phyloP scores from a whole-genome alignment of 1,139 yeast genomes.

The Schwanniomyces etchellsii region DNA sequence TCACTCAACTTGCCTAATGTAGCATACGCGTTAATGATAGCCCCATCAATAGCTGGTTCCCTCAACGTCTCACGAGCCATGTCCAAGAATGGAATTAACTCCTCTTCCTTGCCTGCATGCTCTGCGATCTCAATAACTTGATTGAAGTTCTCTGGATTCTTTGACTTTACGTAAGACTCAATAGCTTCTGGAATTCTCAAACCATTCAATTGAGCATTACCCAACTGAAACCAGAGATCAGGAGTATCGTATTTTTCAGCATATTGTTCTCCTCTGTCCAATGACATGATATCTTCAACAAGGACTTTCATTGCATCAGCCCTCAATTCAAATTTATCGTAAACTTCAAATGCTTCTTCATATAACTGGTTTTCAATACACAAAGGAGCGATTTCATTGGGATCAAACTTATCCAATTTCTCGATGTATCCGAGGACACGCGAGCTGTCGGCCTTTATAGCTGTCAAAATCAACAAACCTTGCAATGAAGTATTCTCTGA shows the following conservation, averaged over 20 bases:
- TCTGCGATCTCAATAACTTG: slow-evolving; percentile 94
- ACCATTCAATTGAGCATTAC: slow-evolving; percentile 94
- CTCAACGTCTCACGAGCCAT: slow-evolving; percentile 95
- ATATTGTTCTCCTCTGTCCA: slow-evolving; percentile 90
- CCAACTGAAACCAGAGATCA: slow-evolving; percentile 91
- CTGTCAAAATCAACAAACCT: slow-evolving; percentile 87
- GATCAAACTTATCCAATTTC: slow-evolving; percentile 85
- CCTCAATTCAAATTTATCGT: slow-evolving; percentile 76
- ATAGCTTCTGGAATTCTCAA: slow-evolving; percentile 89
- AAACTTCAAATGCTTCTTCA: slow-evolving; percentile 94
- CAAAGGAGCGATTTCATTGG: slow-evolving; percentile 88
- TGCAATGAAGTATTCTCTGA: slow-evolving; percentile 92
- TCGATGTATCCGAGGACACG: slow-evolving; percentile 83
- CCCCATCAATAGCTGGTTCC: slow-evolving; percentile 91
- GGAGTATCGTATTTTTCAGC: slow-evolving; percentile 86
- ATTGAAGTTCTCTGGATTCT: slow-evolving; percentile 84
- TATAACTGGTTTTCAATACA: slow-evolving; percentile 82
- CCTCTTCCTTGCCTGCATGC: slow-evolving; percentile 95
- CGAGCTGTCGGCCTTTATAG: slow-evolving; percentile 89
- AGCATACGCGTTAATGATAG: slow-evolving; percentile 83
- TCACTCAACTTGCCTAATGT: slow-evolving; percentile 69
- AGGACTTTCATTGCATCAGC: slow-evolving; percentile 82
- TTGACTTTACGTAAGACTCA: slow-evolving; percentile 81
- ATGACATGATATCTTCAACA: slow-evolving; percentile 87
- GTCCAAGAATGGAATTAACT: slow-evolving; percentile 74